phyloP scores from a whole-genome alignment of 179 eudicot species.

The Patellifolia procumbens region DNA sequence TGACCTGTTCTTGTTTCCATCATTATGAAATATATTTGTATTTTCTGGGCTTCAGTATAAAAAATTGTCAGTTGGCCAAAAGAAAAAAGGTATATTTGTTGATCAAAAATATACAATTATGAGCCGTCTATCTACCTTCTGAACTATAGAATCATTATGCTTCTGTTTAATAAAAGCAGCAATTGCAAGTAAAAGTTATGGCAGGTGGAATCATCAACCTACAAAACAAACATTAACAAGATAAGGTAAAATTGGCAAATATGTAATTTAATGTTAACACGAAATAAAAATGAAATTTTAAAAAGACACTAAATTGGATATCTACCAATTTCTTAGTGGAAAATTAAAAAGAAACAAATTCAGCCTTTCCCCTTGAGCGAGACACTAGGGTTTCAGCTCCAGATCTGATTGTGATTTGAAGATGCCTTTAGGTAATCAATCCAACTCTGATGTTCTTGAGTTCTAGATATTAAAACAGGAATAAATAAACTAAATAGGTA shows the following conservation, averaged over 20 bases:
- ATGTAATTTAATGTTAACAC: not conserved
- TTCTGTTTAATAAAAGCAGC: conserved; percentile 88
- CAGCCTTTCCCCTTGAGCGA: conserved; percentile 54
- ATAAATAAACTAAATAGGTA: not conserved
- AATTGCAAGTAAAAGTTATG: conserved; percentile 81
- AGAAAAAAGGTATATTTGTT: not conserved
- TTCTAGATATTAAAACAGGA: conserved; percentile 40
- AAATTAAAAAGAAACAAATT: conserved; percentile 6
- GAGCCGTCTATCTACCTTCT: conserved; percentile 53
- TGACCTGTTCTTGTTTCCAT: conserved; percentile 80
- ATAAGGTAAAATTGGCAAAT: not conserved
- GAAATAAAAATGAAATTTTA: not conserved
- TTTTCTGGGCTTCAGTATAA: conserved; percentile 83
- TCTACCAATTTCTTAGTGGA: not conserved
- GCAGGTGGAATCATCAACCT: conserved; percentile 48
- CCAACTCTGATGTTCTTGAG: conserved; percentile 38
- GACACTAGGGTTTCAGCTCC: conserved; percentile 78
- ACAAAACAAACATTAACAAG: conserved; percentile 23
- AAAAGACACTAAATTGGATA: not conserved
- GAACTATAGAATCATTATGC: conserved; percentile 63
- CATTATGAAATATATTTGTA: conserved; percentile 80
- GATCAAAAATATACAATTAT: not conserved
- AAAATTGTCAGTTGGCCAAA: conserved; percentile 19
- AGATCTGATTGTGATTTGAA: conserved; percentile 68
- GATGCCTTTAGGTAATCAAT: conserved; percentile 74